Conservation (phyloP, 108 stramenopile genomes). For the Cyclotella kingstonii region DNA sequence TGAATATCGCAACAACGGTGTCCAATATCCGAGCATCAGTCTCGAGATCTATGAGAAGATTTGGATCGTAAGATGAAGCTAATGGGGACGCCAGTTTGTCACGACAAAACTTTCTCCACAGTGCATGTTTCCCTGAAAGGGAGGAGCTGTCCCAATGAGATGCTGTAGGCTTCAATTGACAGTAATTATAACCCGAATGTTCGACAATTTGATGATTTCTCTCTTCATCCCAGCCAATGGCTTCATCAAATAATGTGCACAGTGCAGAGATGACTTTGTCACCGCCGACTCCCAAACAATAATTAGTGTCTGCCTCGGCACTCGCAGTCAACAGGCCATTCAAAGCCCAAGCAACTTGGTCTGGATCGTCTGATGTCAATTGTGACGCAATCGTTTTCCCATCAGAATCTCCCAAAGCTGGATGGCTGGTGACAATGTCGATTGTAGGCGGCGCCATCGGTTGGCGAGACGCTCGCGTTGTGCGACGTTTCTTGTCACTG, state of each 20-base stretch:
- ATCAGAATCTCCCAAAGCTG: constrained; percentile 22
- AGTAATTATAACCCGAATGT: too few species aligned
- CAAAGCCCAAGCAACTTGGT: constrained; percentile 47
- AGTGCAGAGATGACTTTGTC: constrained; percentile 52
- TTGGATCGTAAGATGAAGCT: constrained; percentile 66
- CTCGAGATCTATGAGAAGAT: constrained; percentile 48
- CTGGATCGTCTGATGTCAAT: constrained; percentile 21
- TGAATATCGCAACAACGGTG: constrained; percentile 29
- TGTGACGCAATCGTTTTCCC: constrained; percentile 14
- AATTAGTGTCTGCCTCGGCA: constrained; percentile 58
- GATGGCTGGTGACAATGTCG: constrained; percentile 36
- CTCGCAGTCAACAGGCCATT: constrained; percentile 60
- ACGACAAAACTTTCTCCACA: constrained; percentile 40
- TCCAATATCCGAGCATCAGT: constrained; percentile 29
- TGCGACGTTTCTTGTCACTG: constrained; percentile 27
- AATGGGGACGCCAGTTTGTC: constrained; percentile 45
- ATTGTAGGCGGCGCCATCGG: constrained; percentile 37
- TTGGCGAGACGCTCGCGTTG: constrained; percentile 11
- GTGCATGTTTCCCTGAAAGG: constrained; percentile 26
- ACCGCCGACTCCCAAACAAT: constrained; percentile 52
- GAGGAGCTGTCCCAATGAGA: constrained; percentile 36
- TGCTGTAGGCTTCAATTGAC: constrained; percentile 29
- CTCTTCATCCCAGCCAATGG: constrained; percentile 50
- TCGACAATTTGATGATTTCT: not conserved
- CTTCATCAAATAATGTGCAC: constrained; percentile 56